phyloP scores from a whole-genome alignment of 768 basidiomycete genomes.

The Pulveroboletus sp. region DNA sequence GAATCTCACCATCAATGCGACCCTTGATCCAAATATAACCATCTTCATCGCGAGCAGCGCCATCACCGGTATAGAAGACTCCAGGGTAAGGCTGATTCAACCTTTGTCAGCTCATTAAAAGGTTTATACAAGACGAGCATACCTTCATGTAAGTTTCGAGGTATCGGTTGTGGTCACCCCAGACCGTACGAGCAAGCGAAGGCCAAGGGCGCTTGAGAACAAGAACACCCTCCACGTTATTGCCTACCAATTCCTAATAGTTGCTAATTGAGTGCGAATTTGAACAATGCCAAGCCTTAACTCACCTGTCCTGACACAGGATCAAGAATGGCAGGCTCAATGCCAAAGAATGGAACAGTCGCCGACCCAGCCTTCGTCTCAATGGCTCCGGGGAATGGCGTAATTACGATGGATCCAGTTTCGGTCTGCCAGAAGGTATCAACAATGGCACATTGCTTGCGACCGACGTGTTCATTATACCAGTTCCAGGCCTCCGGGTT shows the following conservation, averaged over 20 bases:
- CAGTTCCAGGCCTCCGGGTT: conserved; percentile 99
- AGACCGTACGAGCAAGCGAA: conserved; percentile 90
- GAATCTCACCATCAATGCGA: conserved; percentile 78
- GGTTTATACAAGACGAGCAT: not conserved
- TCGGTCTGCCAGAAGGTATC: conserved; percentile 99
- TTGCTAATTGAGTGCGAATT: not conserved
- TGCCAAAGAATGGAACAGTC: conserved; percentile 97
- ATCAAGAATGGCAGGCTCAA: conserved; percentile 86
- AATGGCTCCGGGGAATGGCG: conserved; percentile 94
- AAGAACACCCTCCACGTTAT: conserved; percentile 88
- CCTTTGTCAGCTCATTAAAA: conserved; percentile 41
- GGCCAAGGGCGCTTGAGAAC: conserved; percentile 90
- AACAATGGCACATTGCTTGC: conserved; percentile 84
- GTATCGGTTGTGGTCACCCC: conserved; percentile 86
- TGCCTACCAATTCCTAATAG: conserved; percentile 64
- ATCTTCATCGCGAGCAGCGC: conserved; percentile 89
- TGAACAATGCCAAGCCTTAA: not conserved
- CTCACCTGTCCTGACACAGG: conserved; percentile 67
- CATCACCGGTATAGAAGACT: conserved; percentile 96
- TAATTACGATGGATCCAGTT: conserved; percentile 93
- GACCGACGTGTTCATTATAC: conserved; percentile 96
- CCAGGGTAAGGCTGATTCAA: conserved; percentile 72
- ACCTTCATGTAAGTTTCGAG: conserved; percentile 74
- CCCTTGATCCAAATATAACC: conserved; percentile 99
- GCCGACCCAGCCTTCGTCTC: conserved; percentile 96